These are phyloP conservation scores for Curvularia sp. DNA, from an alignment of 2,329 filamentous ascomycete species.

Conservation along the genomic window DNA sequence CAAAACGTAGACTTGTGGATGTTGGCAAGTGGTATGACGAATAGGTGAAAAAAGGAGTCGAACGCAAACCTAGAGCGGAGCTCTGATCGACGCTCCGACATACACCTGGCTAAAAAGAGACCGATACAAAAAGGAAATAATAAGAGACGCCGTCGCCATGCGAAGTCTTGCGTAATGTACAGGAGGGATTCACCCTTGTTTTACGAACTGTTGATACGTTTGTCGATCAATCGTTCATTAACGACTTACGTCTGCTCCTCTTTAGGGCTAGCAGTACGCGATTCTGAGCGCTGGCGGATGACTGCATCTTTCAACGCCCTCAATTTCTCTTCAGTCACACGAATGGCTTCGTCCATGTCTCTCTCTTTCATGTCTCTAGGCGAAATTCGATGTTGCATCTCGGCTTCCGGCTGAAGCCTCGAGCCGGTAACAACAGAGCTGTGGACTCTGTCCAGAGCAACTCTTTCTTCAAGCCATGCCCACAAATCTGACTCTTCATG, in stretches of 20 bases:
- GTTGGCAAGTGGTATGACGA: background rate
- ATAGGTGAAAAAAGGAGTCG: background rate
- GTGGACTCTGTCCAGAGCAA: slow-evolving; percentile 69
- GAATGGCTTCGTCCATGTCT: slow-evolving; percentile 80
- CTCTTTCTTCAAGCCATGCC: slow-evolving; percentile 90
- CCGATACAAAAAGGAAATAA: slow-evolving; percentile 8
- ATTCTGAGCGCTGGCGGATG: slow-evolving; percentile 32
- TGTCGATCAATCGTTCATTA: background rate
- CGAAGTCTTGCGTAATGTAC: slow-evolving; percentile 15
- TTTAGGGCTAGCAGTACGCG: slow-evolving; percentile 29
- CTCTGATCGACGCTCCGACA: slow-evolving; percentile 2
- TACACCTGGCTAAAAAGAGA: slow-evolving; percentile 6
- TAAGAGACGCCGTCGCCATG: slow-evolving; percentile 18
- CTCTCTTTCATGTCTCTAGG: slow-evolving; percentile 69
- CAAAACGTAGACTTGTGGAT: background rate
- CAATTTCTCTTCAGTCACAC: slow-evolving; percentile 85
- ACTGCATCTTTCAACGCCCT: slow-evolving; percentile 77
- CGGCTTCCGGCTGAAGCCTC: slow-evolving; percentile 42
- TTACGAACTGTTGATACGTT: background rate
- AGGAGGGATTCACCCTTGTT: background rate
- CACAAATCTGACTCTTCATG: slow-evolving; percentile 87
- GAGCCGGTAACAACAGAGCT: slow-evolving; percentile 30
- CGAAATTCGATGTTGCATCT: slow-evolving; percentile 61
- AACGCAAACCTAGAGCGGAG: background rate
- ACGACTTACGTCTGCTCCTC: slow-evolving; percentile 25